Evolutionary conservation across 371 early-diverging fungal species (phyloP).

Genomic region (Mucor sp.): DNA sequence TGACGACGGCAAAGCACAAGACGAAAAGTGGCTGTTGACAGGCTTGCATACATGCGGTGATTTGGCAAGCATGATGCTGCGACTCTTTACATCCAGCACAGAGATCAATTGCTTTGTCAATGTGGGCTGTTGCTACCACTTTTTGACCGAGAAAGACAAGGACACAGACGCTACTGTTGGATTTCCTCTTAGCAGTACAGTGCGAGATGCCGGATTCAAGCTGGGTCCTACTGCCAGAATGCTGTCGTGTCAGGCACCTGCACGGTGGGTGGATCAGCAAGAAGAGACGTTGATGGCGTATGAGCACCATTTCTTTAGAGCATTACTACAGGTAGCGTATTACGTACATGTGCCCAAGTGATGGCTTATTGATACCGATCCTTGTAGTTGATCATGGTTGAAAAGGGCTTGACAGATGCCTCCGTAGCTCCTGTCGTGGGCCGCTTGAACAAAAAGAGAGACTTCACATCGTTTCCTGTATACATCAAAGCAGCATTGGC

Average conservation of each 20-base stretch:
- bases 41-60: constrained; percentile 91
- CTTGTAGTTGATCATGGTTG: constrained; percentile 50
- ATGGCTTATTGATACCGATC: not conserved
- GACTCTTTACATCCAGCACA: constrained; percentile 65
- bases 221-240: constrained; percentile 78
- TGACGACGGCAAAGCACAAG: not conserved
- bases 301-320: constrained; percentile 75
- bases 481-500: constrained; percentile 42
- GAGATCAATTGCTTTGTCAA: constrained; percentile 70
- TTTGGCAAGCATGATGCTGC: constrained; percentile 69
- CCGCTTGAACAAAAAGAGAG: constrained; percentile 56
- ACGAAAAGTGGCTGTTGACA: constrained; percentile 68
- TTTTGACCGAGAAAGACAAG: constrained; percentile 35
- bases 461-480: constrained; percentile 33
- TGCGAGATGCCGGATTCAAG: constrained; percentile 22
- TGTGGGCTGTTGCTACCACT: constrained; percentile 91
- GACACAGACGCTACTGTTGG: not conserved
- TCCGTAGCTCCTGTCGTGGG: constrained; percentile 60
- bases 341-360: not conserved
- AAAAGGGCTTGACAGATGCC: constrained; percentile 52
- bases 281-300: constrained; percentile 60
- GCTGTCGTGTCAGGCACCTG: constrained; percentile 84
- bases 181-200: constrained; percentile 57
- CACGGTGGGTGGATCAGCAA: constrained; percentile 67
- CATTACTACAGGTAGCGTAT: constrained; percentile 58